Percentiles rank a stretch among this genome's conserved stretches.
Evolutionary conservation across 305 asterid species (phyloP).

Genomic region (Stenogyne calaminthoides): DNA sequence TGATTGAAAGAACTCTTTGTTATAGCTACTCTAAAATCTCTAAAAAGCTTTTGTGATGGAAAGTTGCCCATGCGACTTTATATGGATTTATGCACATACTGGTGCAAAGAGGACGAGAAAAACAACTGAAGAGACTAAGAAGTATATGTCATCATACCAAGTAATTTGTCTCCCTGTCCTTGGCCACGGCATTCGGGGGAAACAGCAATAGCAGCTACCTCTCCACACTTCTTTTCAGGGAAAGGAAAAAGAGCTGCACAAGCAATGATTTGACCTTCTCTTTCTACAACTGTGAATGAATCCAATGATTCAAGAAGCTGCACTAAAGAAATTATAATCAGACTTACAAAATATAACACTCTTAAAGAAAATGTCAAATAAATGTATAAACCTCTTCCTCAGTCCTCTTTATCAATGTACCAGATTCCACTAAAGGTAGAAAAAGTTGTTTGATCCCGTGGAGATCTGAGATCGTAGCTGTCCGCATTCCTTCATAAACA

Average conservation of each 20-base stretch:
- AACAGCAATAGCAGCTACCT: conserved; percentile 97
- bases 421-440: conserved; percentile 81
- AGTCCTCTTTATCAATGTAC: conserved; percentile 80
- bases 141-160: conserved; percentile 51
- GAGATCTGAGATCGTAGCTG: conserved; percentile 69
- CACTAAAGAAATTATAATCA: conserved; percentile 25
- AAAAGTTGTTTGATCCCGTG: conserved; percentile 71
- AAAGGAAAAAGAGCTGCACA: conserved; percentile 88
- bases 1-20: not conserved
- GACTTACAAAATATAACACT: conserved; percentile 19
- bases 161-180: conserved; percentile 98
- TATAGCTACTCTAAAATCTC: not conserved
- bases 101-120: not conserved
- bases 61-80: not conserved
- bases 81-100: not conserved
- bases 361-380: not conserved
- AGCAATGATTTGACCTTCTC: conserved; percentile 94
- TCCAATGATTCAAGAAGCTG: conserved; percentile 69
- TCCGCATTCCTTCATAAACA: conserved; percentile 90
- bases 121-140: not conserved
- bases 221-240: conserved; percentile 75
- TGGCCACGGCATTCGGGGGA: conserved; percentile 97
- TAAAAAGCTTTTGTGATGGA: not conserved
- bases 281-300: conserved; percentile 74
- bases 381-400: conserved; percentile 65